Conservation (phyloP, 2,329 filamentous ascomycete genomes). For the Aurifilum marmelostoma region DNA sequence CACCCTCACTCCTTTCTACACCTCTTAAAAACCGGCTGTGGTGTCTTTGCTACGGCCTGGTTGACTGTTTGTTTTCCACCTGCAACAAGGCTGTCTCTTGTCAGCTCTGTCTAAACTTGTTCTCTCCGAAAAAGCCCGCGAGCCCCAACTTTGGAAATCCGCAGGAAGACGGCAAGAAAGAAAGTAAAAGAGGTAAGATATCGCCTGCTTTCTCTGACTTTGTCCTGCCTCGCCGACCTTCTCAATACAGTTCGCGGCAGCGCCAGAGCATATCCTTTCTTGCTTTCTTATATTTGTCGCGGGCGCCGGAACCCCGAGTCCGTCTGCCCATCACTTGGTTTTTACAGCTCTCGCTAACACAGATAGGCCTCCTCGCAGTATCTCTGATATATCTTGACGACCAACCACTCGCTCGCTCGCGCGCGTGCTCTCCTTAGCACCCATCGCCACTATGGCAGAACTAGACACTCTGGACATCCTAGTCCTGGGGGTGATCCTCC, state of each 20-base stretch:
- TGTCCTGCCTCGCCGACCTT: background rate
- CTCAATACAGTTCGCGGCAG: background rate
- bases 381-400: background rate
- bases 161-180: background rate
- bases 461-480: conserved; percentile 94
- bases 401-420: background rate
- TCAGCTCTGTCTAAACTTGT: background rate
- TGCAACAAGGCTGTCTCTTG: background rate
- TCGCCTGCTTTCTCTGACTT: background rate
- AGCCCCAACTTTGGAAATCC: background rate
- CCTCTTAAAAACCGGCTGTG: background rate
- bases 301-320: background rate
- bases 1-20: background rate
- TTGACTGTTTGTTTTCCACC: background rate
- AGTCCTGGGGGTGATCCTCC: conserved; percentile 81
- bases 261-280: background rate
- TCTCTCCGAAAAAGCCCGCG: background rate
- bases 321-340: background rate
- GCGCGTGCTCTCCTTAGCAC: conserved; percentile 19
- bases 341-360: background rate
- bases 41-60: background rate
- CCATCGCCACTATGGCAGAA: conserved; percentile 74
- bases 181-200: background rate
- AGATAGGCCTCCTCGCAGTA: background rate
- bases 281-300: background rate